phyloP scores from a whole-genome alignment of 2,329 filamentous ascomycete species.

The Zymoseptoria brevis region DNA sequence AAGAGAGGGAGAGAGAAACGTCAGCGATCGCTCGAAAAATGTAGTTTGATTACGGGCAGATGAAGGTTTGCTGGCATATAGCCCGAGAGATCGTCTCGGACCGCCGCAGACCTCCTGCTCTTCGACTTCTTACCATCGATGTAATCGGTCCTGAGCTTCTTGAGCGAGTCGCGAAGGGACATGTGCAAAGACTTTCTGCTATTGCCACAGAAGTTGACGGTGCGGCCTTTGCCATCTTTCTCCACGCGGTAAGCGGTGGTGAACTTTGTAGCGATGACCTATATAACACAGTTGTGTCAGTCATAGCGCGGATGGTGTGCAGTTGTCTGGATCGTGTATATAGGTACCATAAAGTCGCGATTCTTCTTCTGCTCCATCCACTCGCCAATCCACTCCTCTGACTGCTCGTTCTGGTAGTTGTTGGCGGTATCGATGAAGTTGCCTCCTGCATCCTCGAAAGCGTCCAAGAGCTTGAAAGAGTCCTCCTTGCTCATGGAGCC shows the following conservation, averaged over 20 bases:
- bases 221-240: conserved; percentile 43
- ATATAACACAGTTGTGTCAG: conserved; percentile 5
- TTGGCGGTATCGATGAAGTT: conserved; percentile 32
- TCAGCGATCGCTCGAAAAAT: no score
- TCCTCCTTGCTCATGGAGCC: conserved; percentile 54
- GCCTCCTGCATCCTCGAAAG: conserved; percentile 28
- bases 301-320: background rate
- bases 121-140: no score
- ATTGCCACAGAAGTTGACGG: conserved; percentile 54
- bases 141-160: conserved; percentile 58
- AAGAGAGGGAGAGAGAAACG: no score
- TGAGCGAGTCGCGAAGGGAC: conserved; percentile 33
- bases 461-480: conserved; percentile 27
- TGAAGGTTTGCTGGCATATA: no score
- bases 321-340: no score
- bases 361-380: conserved; percentile 35
- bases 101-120: no score
- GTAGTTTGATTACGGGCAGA: no score
- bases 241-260: conserved; percentile 24
- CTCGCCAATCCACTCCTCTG: conserved; percentile 38
- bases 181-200: conserved; percentile 53
- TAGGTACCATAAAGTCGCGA: conserved; percentile 26
- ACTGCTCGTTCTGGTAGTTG: conserved; percentile 35
- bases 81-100: no score
- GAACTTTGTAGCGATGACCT: conserved; percentile 37